Base-by-base conservation (phyloP, 768 basidiomycete species). In the Tylopilus intermedius region DNA sequence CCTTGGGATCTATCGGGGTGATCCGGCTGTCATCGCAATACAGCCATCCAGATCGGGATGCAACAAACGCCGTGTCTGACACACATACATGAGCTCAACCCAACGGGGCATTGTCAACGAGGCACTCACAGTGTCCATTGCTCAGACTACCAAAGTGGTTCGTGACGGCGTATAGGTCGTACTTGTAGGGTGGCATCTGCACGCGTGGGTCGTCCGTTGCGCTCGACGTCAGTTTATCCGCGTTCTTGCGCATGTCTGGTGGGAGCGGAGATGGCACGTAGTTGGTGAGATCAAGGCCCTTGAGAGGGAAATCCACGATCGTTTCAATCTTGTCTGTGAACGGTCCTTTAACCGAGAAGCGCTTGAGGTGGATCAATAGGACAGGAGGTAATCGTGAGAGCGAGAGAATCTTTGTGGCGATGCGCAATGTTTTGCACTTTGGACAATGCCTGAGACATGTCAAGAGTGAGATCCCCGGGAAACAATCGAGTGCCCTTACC, bases 251-350 rank as follows among this genome's bases (percentile, higher is more conserved):
- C 47, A 74, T 77, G 45, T 83, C 83, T 21, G 85, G 81, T 8
- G 86, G 82, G 2, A 89, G 70, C 1, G 89, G 83, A 3, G 85
- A 77, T 3, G 94, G 95, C 79, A 97, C 86, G 66, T 90, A 94
- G 62, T 85, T 83, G 26, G 92, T 85, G 46, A 85, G 67, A 63
- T 85, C 83, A 45, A 85, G 62, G 18, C 62, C 60, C 56, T 75
- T 82, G 58, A 79, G 69, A 6, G 95, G 95, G 71, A 90, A 99
- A 56, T 96, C 90, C 39, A 98, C 89, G 56, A 85, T 81, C 1
- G 94, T 96, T 69, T 98, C 94, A 49, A 98, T 83, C 74, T 97
- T 97, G 74, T 97, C 94, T 33, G 90, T 94, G 70, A 95, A 96
- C 3, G 83, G 84, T 1, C 93, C 93, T 58, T 91, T 88, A 59